Evolutionary conservation across 1,284 basidiomycete species (phyloP).

Genomic region (Trametes versicolor): DNA sequence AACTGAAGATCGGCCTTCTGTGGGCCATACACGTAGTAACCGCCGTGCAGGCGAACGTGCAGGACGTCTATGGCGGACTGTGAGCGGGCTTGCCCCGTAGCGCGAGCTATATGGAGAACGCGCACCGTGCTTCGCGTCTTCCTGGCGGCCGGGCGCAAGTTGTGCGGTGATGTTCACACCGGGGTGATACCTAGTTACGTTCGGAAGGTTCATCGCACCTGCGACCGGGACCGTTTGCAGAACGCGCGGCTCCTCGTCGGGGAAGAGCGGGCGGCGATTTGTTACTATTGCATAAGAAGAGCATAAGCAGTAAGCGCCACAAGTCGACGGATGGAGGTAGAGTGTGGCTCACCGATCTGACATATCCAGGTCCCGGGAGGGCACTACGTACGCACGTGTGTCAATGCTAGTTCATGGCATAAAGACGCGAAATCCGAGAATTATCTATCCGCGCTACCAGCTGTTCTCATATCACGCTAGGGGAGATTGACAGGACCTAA

Average conservation of each 20-base stretch:
- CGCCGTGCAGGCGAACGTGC: slow-evolving; percentile 53
- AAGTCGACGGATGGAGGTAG: neutral
- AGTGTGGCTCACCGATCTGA: slow-evolving; percentile 42
- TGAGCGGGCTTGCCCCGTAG: neutral
- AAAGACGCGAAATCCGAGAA: neutral
- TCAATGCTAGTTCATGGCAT: slow-evolving; percentile 6
- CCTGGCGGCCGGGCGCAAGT: slow-evolving; percentile 25
- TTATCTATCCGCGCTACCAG: neutral
- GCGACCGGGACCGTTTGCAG: slow-evolving; percentile 55
- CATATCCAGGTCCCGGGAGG: slow-evolving; percentile 49
- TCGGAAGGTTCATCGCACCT: slow-evolving; percentile 33
- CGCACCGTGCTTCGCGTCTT: slow-evolving; percentile 35
- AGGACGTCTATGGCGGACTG: slow-evolving; percentile 42
- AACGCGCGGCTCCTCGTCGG: slow-evolving; percentile 50
- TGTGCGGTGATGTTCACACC: slow-evolving; percentile 40
- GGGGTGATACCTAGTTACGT: slow-evolving; percentile 31
- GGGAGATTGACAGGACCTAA: no score
- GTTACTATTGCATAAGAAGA: slow-evolving; percentile 31
- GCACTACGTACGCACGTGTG: slow-evolving; percentile 44
- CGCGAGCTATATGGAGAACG: slow-evolving; percentile 6
- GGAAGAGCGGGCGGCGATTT: slow-evolving; percentile 50
- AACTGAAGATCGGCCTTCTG: slow-evolving; percentile 54
- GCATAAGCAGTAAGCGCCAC: neutral
- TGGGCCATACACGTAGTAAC: slow-evolving; percentile 47
- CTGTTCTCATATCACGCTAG: no score